Percentiles rank a stretch among this genome's conserved stretches.
Conservation (phyloP, 2,329 filamentous ascomycete genomes). For the Aspergillus fumigatus region DNA sequence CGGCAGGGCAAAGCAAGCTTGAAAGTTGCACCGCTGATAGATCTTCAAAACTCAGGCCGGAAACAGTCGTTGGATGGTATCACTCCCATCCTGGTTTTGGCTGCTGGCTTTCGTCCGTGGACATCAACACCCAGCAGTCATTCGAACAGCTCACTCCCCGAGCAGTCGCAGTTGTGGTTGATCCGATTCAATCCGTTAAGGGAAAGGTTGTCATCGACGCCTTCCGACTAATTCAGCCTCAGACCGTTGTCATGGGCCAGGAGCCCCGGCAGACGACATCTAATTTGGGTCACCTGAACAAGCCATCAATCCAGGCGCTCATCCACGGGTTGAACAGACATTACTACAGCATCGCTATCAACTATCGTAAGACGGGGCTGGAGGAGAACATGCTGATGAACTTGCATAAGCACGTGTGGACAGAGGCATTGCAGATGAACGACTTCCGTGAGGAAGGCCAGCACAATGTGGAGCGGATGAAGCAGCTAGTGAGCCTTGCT, state of each 20-base stretch:
- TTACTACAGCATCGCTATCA: conserved; percentile 98
- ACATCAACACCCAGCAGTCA: conserved; percentile 99
- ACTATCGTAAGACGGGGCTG: conserved; percentile 93
- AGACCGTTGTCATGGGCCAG: conserved; percentile 95
- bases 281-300: conserved; percentile 96
- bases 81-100: conserved; percentile 98
- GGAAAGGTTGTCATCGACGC: conserved; percentile 99
- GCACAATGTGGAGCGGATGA: conserved; percentile 81
- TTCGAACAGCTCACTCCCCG: conserved; percentile 97
- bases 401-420: conserved; percentile 99
- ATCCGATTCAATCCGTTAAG: conserved; percentile 98
- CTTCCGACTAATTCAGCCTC: conserved; percentile 96
- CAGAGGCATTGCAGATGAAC: conserved; percentile 93
- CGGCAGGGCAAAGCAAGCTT: conserved; percentile 19
- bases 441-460: conserved; percentile 83
- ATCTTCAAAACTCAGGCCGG: conserved; percentile 57
- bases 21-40: conserved; percentile 6
- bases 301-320: conserved; percentile 97
- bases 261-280: conserved; percentile 97
- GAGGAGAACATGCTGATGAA: conserved; percentile 99
- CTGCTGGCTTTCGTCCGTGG: conserved; percentile 97
- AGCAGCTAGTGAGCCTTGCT: conserved; percentile 81
- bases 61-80: conserved; percentile 98
- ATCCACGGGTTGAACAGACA: conserved; percentile 97
- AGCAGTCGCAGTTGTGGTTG: conserved; percentile 94